Conservation (phyloP, 2,329 filamentous ascomycete species). For the Colletotrichum sp. region DNA sequence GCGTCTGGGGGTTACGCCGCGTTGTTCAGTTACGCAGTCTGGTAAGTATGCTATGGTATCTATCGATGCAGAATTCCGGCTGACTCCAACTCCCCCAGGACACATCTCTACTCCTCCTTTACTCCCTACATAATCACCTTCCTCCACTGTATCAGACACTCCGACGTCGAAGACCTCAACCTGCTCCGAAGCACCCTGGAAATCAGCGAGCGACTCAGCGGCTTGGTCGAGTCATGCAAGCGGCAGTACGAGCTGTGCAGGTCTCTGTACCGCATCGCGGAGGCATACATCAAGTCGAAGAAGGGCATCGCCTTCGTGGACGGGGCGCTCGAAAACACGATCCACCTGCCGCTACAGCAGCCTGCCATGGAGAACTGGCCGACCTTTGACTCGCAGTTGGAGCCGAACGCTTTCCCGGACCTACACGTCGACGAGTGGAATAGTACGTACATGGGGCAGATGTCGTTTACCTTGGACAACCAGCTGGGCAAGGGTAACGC, state of each 20-base stretch:
- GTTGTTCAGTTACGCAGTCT: constrained; percentile 23
- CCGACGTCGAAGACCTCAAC: constrained; percentile 9
- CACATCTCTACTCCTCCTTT: constrained; percentile 26
- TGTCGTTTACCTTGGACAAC: constrained; percentile 7
- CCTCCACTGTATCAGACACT: constrained; percentile 21
- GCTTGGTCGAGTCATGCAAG: neutral
- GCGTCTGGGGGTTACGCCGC: constrained; percentile 10
- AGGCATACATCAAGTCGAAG: constrained; percentile 8
- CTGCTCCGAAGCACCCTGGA: neutral
- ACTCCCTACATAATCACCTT: constrained; percentile 25
- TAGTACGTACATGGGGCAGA: neutral
- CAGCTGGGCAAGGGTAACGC: neutral
- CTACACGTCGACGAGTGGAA: neutral
- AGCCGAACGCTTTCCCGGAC: neutral
- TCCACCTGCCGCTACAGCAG: neutral
- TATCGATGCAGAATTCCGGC: neutral
- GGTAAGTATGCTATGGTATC: neutral
- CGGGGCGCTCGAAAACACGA: neutral
- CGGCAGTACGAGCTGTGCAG: neutral
- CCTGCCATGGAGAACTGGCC: neutral
- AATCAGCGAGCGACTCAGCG: neutral
- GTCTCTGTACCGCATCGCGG: constrained; percentile 3
- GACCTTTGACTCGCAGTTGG: neutral
- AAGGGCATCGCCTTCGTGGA: neutral
- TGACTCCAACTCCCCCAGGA: neutral